phyloP scores from a whole-genome alignment of 352 stramenopile species.

The Globisporangium ultimum region DNA sequence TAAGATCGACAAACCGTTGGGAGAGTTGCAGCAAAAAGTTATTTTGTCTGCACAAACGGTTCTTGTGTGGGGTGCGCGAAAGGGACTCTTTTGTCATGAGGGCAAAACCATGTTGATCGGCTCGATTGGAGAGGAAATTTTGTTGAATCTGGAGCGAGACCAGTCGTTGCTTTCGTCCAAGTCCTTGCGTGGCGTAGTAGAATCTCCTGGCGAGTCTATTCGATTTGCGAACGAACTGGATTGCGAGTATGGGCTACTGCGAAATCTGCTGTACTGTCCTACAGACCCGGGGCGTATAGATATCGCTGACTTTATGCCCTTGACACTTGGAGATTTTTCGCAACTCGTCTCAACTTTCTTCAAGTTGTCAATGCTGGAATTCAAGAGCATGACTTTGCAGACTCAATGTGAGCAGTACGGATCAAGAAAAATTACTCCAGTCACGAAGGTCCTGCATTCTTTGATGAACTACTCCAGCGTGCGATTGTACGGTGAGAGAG shows the following conservation, averaged over 20 bases:
- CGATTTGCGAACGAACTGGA: slow-evolving; percentile 22
- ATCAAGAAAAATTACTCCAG: slow-evolving; percentile 15
- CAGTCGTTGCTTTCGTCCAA: not conserved
- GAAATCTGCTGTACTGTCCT: slow-evolving; percentile 25
- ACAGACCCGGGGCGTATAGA: slow-evolving; percentile 33
- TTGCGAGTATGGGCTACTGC: slow-evolving; percentile 30
- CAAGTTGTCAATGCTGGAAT: slow-evolving; percentile 31
- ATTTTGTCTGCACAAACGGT: slow-evolving; percentile 30
- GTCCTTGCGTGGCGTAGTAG: slow-evolving; percentile 2
- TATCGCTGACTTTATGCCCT: slow-evolving; percentile 36
- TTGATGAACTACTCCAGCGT: slow-evolving; percentile 48
- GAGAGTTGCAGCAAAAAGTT: slow-evolving; percentile 17
- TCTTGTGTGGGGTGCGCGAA: slow-evolving; percentile 37
- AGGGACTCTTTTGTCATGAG: slow-evolving; percentile 28
- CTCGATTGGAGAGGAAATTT: slow-evolving; percentile 9
- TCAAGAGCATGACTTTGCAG: slow-evolving; percentile 5
- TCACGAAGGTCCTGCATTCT: slow-evolving; percentile 39
- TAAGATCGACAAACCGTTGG: not conserved
- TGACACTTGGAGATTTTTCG: slow-evolving; percentile 21
- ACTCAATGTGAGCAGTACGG: not conserved
- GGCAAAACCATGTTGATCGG: slow-evolving; percentile 7
- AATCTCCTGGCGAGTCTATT: slow-evolving; percentile 9
- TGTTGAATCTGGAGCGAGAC: not conserved
- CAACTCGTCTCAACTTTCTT: slow-evolving; percentile 32
- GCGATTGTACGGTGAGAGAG: slow-evolving; percentile 30